Evolutionary conservation across 805 yeast species (phyloP).

Genomic region (Wickerhamomyces tratensis): DNA sequence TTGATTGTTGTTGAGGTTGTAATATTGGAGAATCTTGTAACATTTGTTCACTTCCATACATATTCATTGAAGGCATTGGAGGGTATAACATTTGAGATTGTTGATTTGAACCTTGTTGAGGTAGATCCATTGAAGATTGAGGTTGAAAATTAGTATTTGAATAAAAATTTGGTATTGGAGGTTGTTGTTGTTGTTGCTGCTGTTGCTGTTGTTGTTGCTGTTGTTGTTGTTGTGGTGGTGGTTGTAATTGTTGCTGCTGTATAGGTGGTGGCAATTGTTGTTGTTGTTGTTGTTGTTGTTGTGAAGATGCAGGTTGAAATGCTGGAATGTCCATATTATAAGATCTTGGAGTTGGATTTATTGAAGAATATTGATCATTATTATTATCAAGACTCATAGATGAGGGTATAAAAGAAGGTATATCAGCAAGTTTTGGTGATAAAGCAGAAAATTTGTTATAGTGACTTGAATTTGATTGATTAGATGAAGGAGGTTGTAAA

Average conservation of each 20-base stretch:
- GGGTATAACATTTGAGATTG: background rate
- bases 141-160: too few species aligned
- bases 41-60: background rate
- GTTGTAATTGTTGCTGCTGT: background rate
- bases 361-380: background rate
- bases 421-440: conserved; percentile 29
- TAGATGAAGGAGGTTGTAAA: conserved; percentile 3
- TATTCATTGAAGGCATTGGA: background rate
- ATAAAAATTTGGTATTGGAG: too few species aligned
- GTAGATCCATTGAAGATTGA: too few species aligned
- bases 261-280: conserved; percentile 1
- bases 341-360: conserved; percentile 22
- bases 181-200: conserved; percentile 1
- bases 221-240: background rate
- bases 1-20: background rate
- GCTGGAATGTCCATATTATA: conserved; percentile 23
- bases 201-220: background rate
- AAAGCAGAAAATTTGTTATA: conserved; percentile 19
- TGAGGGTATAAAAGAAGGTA: conserved; percentile 19
- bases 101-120: background rate
- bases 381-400: background rate
- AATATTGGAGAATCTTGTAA: background rate
- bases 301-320: conserved; percentile 11
- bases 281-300: background rate
- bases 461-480: conserved; percentile 2